These are phyloP conservation scores for Hyphopichia pseudoburtonii DNA, from an alignment of 1,139 yeast genomes.

Conservation along the genomic window DNA sequence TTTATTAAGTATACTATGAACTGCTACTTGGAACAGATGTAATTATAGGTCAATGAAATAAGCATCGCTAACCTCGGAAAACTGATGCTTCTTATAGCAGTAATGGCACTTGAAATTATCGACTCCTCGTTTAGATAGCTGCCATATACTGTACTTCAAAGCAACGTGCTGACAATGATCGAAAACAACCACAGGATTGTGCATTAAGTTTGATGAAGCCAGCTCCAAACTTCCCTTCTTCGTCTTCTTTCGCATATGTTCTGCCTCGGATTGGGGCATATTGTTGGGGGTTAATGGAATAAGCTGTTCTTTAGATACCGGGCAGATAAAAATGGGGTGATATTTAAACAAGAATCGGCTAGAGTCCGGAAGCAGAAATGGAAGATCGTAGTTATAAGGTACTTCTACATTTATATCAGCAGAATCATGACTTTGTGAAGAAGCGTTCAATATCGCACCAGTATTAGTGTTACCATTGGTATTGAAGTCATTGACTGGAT, in stretches of 20 bases:
- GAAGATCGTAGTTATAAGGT: constrained; percentile 35
- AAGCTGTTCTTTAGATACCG: constrained; percentile 80
- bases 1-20: neutral
- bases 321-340: constrained; percentile 90
- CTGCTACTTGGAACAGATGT: too few relatives aligned
- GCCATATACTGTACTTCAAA: constrained; percentile 45
- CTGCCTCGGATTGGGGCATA: constrained; percentile 10
- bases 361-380: constrained; percentile 45
- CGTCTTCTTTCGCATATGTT: constrained; percentile 20
- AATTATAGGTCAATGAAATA: constrained; percentile 42
- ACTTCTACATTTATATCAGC: constrained; percentile 34
- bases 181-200: constrained; percentile 46
- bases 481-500: neutral
- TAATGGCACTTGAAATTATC: constrained; percentile 50
- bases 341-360: constrained; percentile 48
- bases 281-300: constrained; percentile 32
- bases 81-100: constrained; percentile 47
- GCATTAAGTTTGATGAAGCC: constrained; percentile 4
- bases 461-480: neutral
- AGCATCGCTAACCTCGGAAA: constrained; percentile 43
- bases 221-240: constrained; percentile 11
- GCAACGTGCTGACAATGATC: constrained; percentile 48
- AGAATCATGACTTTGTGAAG: neutral
- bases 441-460: too few relatives aligned
- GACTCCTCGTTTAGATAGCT: constrained; percentile 42